These are phyloP conservation scores for Trapa incisa DNA, from an alignment of 345 rosid species.

Conservation along the genomic window DNA sequence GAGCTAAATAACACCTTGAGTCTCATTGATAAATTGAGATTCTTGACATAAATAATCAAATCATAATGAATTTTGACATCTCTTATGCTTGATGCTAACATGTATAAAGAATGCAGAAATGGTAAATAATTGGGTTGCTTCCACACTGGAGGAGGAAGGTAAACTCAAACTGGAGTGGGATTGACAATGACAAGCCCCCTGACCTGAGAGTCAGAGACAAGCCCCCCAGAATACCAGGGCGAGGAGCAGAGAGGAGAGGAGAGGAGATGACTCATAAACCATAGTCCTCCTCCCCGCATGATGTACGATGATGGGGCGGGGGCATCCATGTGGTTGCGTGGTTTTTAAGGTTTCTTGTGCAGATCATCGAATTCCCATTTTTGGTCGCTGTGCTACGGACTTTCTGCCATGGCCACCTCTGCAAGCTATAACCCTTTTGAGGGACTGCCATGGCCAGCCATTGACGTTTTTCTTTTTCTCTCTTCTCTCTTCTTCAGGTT, in stretches of 20 bases:
- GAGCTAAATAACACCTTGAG: no score
- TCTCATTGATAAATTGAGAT: no score
- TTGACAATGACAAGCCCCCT: neutral
- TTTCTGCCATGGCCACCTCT: slow-evolving; percentile 4
- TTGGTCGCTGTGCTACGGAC: slow-evolving; percentile 9
- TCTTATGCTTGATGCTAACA: no score
- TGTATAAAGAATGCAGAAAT: neutral
- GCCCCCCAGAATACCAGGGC: slow-evolving; percentile 6
- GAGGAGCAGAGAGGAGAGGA: neutral
- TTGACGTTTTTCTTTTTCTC: neutral
- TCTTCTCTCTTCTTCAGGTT: neutral
- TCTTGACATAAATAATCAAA: no score
- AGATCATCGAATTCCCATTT: slow-evolving; percentile 20
- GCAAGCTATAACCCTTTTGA: slow-evolving; percentile 9
- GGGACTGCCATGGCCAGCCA: neutral
- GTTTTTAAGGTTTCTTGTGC: slow-evolving; percentile 23
- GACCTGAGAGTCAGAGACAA: neutral
- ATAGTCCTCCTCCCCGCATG: no score
- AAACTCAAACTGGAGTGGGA: neutral
- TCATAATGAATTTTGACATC: no score
- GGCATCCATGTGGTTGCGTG: neutral
- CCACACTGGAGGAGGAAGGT: no score
- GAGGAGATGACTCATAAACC: no score
- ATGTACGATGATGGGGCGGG: neutral
- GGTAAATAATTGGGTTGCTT: no score